Conservation (phyloP, 2,329 filamentous ascomycete species). For the Ceratocystis harringtonii region DNA sequence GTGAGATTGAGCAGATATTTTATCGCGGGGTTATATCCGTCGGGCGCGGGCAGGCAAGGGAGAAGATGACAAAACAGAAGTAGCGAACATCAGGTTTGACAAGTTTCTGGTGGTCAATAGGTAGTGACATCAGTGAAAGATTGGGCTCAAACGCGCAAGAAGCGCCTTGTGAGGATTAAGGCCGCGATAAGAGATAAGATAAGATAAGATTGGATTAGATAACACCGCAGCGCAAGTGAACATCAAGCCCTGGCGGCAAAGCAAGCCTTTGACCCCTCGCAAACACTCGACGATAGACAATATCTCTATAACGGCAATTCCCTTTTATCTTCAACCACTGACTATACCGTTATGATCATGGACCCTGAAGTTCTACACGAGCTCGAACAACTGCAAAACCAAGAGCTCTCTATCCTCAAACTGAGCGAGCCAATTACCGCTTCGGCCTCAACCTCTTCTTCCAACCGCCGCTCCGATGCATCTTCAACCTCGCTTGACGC, state of each 20-base stretch:
- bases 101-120: neutral
- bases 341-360: constrained; percentile 18
- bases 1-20: neutral
- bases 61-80: neutral
- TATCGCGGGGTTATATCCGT: neutral
- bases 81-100: neutral
- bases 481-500: constrained; percentile 49
- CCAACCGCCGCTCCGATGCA: constrained; percentile 50
- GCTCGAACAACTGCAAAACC: constrained; percentile 38
- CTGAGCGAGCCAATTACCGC: constrained; percentile 60
- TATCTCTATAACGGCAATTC: no score
- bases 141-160: neutral
- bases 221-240: constrained; percentile 27
- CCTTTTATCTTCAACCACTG: no score
- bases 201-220: neutral
- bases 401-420: constrained; percentile 56
- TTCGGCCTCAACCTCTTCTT: constrained; percentile 26
- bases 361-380: constrained; percentile 31
- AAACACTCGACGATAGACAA: no score
- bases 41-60: neutral
- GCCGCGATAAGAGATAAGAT: neutral
- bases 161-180: neutral
- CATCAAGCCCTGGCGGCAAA: constrained; percentile 19
- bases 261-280: no score
- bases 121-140: neutral